Base-by-base conservation (phyloP, 2,329 filamentous ascomycete genomes). In the Trichophyton verrucosum region DNA sequence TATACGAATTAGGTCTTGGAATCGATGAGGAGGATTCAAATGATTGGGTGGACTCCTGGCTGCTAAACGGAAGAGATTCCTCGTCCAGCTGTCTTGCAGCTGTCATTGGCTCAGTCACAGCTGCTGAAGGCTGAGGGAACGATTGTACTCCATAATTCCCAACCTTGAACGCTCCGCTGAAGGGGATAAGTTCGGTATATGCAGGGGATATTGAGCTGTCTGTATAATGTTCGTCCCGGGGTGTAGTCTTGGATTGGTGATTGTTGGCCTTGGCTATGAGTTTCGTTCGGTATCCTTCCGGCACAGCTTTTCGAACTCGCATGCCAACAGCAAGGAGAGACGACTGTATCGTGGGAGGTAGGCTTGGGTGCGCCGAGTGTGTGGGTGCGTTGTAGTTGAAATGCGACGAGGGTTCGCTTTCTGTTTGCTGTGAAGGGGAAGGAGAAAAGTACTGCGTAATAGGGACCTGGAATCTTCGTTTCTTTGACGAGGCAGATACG, bases 251-350 rank as follows among this genome's bases (percentile, higher is more conserved):
- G 42, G 20, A 22, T 3, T 47, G 55, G 13, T 30, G 44, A 36
- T 47, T 17, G 33, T 13, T 24, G 5, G 56, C 42, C 40, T 61
- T 61, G 62, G 64, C 68, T 67, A 74, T 65, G 68, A 67, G 49
- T 63, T 66, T 59, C 33, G 89, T 95, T 77, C 95, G 95, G 81
- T 96, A 96, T 62, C 92, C 92, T 72, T 96, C 91, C 0, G 90
- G 87, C 6, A 97, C 88, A 9, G 88, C 88, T 77, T 97, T 97
- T 71, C 92, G 87, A 58, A 97, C 82, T 24, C 92, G 86, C 91
- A 96, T 96, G 68, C 92, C 92, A 65, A 97, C 92, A 68, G 82
- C 89, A 47, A 96, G 80, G n/a, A 97, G 85, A 64, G 88, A 88
- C 40, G 91, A 81, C 74, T 96, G 89, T 36, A 95, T 80, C 6